Evolutionary conservation across 495 filamentous ascomycete species (phyloP).

Genomic region (Tetracladium marchalianum): DNA sequence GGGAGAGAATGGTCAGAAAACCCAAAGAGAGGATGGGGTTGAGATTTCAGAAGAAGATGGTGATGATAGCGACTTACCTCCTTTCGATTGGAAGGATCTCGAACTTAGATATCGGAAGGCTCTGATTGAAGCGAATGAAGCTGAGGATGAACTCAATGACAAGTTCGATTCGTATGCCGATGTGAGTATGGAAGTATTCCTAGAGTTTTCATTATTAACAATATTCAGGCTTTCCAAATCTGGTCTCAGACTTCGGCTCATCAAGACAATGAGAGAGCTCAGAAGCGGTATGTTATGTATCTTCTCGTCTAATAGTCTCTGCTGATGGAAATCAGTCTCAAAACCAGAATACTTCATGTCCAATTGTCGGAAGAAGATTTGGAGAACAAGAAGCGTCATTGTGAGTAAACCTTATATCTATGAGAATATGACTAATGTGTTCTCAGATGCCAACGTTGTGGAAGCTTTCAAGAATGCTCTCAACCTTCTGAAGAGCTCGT

Average conservation of each 20-base stretch:
- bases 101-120: conserved; percentile 50
- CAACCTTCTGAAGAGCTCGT: conserved; percentile 42
- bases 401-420: conserved; percentile 33
- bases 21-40: background rate
- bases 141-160: conserved; percentile 50
- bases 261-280: conserved; percentile 61
- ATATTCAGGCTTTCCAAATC: conserved; percentile 50
- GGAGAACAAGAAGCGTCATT: conserved; percentile 63
- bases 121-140: conserved; percentile 45
- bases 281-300: conserved; percentile 44
- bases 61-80: conserved; percentile 5
- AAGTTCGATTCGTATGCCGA: conserved; percentile 56
- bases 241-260: conserved; percentile 57
- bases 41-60: background rate
- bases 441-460: conserved; percentile 61
- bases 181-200: conserved; percentile 25
- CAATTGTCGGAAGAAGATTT: conserved; percentile 56
- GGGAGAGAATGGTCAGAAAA: background rate
- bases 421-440: background rate
- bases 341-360: conserved; percentile 67
- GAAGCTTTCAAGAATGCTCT: conserved; percentile 73
- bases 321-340: conserved; percentile 39
- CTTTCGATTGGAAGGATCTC: conserved; percentile 60
- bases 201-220: background rate
- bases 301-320: background rate